These are phyloP conservation scores for Tilletia walkeri DNA, from an alignment of 1,284 basidiomycete genomes.

Conservation along the genomic window DNA sequence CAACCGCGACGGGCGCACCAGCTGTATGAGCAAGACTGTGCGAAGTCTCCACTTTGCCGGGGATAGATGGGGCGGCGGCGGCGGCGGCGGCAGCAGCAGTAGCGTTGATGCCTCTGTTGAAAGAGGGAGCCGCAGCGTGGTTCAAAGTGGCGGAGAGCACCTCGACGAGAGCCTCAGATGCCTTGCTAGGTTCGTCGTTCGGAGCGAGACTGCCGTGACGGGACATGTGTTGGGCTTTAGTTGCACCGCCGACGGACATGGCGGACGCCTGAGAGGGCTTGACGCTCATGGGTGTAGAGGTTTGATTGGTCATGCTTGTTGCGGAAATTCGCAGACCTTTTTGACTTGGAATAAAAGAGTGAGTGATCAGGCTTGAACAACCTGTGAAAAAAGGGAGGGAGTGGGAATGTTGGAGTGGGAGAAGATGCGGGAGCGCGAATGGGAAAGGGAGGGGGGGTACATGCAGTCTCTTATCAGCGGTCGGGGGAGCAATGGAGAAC, in stretches of 20 bases:
- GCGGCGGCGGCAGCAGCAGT: background rate
- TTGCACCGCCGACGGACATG: background rate
- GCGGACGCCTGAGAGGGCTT: constrained; percentile 13
- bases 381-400: no score
- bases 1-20: constrained; percentile 6
- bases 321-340: background rate
- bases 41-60: constrained; percentile 9
- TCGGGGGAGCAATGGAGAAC: no score
- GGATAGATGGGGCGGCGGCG: background rate
- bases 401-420: no score
- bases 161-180: constrained; percentile 15
- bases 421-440: no score
- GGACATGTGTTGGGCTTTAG: background rate
- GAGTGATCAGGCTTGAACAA: no score
- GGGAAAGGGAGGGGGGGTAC: no score
- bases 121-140: background rate
- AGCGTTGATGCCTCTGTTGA: background rate
- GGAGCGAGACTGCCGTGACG: background rate
- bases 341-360: no score
- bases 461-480: no score
- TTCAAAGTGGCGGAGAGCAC: constrained; percentile 10
- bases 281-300: background rate
- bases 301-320: background rate
- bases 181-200: background rate
- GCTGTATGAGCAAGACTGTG: constrained; percentile 14